Conservation (phyloP, 106 monocot genomes). For the Dendrobium catenatum region DNA sequence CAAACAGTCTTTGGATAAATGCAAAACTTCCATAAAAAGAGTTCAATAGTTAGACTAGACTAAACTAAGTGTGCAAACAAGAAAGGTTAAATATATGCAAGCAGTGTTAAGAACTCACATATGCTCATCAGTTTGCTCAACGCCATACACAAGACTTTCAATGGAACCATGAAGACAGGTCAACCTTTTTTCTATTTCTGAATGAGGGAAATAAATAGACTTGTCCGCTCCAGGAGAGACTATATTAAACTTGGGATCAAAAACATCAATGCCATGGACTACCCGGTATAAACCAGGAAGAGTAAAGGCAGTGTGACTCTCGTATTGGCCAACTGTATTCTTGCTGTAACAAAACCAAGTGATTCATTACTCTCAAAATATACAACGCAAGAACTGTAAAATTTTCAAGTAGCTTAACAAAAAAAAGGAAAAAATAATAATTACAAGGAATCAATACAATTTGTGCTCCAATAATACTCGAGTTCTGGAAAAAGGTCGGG, state of each 20-base stretch:
- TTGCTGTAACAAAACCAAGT: constrained; percentile 49
- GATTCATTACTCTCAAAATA: neutral
- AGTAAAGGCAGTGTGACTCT: constrained; percentile 83
- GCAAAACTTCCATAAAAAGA: neutral
- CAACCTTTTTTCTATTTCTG: constrained; percentile 67
- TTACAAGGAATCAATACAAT: neutral
- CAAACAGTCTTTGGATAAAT: neutral
- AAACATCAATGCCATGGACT: constrained; percentile 95
- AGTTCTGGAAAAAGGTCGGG: neutral
- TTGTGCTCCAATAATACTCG: neutral
- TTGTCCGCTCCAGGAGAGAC: constrained; percentile 94
- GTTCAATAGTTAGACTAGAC: neutral
- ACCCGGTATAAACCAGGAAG: constrained; percentile 84
- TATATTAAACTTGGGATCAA: constrained; percentile 98
- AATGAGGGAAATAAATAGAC: constrained; percentile 77
- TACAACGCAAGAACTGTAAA: neutral
- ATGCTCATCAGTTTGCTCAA: constrained; percentile 74
- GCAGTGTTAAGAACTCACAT: constrained; percentile 46
- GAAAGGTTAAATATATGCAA: neutral
- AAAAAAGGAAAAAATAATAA: neutral
- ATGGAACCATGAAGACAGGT: constrained; percentile 82
- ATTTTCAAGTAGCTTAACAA: neutral
- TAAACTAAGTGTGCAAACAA: neutral
- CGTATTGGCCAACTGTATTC: constrained; percentile 93
- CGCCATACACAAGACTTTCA: constrained; percentile 61